Evolutionary conservation across 2,329 filamentous ascomycete genomes (phyloP).

Genomic region (Tolypocladium inflatum): DNA sequence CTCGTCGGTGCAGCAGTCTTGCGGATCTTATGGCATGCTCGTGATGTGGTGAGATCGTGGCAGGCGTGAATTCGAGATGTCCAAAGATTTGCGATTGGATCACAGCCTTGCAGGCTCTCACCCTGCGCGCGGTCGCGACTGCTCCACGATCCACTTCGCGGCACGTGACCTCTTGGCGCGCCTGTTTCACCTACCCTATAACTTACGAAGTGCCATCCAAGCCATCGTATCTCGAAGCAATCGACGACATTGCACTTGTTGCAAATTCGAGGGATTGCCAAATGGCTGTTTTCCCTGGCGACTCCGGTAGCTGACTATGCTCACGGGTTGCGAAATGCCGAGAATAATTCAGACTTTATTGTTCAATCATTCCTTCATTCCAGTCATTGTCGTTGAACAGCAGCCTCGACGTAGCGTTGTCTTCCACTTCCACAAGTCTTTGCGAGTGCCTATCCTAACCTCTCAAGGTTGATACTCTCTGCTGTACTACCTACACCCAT

Average conservation of each 20-base stretch:
- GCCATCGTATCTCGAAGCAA: no score
- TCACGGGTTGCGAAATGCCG: no score
- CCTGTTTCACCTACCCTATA: neutral
- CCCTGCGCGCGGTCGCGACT: constrained; percentile 14
- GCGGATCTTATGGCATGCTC: neutral
- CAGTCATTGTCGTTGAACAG: neutral
- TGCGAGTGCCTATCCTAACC: neutral
- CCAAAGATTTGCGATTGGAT: constrained; percentile 21
- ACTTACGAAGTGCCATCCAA: no score
- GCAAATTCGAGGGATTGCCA: no score
- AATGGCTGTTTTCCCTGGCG: no score
- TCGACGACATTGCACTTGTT: neutral
- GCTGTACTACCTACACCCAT: constrained; percentile 17
- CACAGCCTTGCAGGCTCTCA: constrained; percentile 14
- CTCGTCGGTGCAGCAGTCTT: neutral
- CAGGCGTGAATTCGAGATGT: neutral
- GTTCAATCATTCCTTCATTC: no score
- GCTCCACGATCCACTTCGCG: constrained; percentile 9
- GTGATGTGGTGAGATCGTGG: neutral
- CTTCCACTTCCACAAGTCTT: neutral
- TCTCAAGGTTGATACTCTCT: constrained; percentile 8
- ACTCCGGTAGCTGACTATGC: no score
- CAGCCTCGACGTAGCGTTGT: neutral
- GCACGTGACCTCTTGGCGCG: constrained; percentile 16
- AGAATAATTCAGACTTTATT: no score